Evolutionary conservation across 2,329 filamentous ascomycete species (phyloP), one percentile per base, ranked within the genome.

Genomic region (Pyrenophora tritici-repentis): DNA sequence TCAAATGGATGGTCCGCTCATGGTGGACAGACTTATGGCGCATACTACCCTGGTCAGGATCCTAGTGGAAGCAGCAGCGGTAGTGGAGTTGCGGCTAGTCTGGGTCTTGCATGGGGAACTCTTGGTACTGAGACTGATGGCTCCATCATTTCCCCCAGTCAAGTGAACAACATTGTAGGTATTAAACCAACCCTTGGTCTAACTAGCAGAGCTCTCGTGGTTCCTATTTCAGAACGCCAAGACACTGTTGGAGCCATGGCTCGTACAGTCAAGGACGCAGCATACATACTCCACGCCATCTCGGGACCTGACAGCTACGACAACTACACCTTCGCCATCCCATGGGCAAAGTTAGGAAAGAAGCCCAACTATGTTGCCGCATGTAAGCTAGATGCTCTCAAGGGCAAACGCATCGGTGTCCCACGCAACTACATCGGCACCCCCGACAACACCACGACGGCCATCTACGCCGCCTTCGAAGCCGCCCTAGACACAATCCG

Each of bases 111-210:
- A 0, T 73, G 82, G 42, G 85, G 81, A 6, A 63, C 81, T 4
- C 65, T 89, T 2, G 86, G 86, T 6, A 83, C 85, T 0, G 86
- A 78, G 70, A 89, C 86, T 0, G 78, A 78, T 52, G 86, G 86
- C 3, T 86, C 82, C 14, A 87, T 90, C 46, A 65, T 88, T 3
- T 78, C 76, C 8, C 87, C 87, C 0, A 74, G 73, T 14, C 63
- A 78, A 18, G 59, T 73, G 4, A 87, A 83, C 73, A 86, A 86
- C 49, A 66, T 88, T 1, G 86, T 88, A 0, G 86, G 84, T 1
- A 85, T 90, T 47, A 74, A 74, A 38, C 64, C 86, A 1, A 86
- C 85, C 0, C 83, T 88, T 1, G 86, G 86, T 0, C 74, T 89
- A 3, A 87, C 82, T 0, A 85, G 83, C 1, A 75, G 83, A 12